Conservation (phyloP, 163 green algal genomes). For the Scenedesmus sp. region DNA sequence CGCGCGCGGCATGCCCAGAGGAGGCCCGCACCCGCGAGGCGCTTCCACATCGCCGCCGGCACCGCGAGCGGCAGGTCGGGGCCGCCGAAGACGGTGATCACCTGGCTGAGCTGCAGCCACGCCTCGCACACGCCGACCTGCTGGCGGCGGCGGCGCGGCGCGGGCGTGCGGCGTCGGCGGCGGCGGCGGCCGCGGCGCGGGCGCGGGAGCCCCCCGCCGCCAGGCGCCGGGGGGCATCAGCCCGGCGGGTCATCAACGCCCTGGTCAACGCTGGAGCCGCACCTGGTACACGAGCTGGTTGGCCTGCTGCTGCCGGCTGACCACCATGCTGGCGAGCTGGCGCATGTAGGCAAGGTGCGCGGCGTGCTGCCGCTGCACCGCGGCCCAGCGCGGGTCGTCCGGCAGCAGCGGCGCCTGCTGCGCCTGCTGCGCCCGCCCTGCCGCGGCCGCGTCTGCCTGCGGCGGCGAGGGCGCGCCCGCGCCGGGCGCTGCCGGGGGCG, state of each 20-base stretch:
- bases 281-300: slow-evolving; percentile 42
- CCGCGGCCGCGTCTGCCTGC: too few relatives aligned
- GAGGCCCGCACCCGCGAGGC: slow-evolving; percentile 38
- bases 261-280: background rate
- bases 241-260: background rate
- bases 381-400: slow-evolving; percentile 15
- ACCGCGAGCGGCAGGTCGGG: background rate
- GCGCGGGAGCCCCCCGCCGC: too few relatives aligned
- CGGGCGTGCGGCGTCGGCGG: too few relatives aligned
- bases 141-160: background rate
- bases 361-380: slow-evolving; percentile 12
- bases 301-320: slow-evolving; percentile 37
- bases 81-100: slow-evolving; percentile 29
- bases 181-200: too few relatives aligned
- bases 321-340: slow-evolving; percentile 39
- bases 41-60: slow-evolving; percentile 44
- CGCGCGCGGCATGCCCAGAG: too few relatives aligned
- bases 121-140: slow-evolving; percentile 44
- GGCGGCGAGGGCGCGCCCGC: too few relatives aligned
- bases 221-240: too few relatives aligned
- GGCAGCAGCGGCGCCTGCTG: slow-evolving; percentile 4
- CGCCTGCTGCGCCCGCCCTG: slow-evolving; percentile 11
- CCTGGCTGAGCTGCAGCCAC: slow-evolving; percentile 48
- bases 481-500: background rate
- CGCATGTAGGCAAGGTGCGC: slow-evolving; percentile 37